These are phyloP conservation scores for Calonectria ilicicola DNA, from an alignment of 2,329 filamentous ascomycete species.

Conservation along the genomic window DNA sequence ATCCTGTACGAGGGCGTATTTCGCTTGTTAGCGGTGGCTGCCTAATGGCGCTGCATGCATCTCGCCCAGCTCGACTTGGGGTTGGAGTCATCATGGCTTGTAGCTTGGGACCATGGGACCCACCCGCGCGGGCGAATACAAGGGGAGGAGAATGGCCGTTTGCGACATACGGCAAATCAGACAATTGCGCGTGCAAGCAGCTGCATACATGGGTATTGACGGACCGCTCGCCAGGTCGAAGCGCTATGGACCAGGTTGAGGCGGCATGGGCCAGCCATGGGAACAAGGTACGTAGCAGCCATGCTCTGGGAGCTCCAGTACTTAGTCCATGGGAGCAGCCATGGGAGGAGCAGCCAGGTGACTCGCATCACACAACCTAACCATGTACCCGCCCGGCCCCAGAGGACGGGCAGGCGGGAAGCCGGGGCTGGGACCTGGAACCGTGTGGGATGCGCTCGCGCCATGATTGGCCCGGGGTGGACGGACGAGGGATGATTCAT, in stretches of 20 bases:
- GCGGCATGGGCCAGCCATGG: too few species aligned
- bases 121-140: background rate
- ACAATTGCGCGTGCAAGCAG: background rate
- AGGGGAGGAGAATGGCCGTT: background rate
- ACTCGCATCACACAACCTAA: conserved; percentile 7
- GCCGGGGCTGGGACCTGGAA: conserved; percentile 21
- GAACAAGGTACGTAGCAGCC: too few species aligned
- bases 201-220: background rate
- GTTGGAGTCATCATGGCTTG: conserved; percentile 20
- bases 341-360: background rate
- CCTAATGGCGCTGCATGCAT: conserved; percentile 12
- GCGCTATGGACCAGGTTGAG: background rate
- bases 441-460: conserved; percentile 48
- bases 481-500: conserved; percentile 37
- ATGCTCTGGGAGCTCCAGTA: background rate
- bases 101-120: background rate
- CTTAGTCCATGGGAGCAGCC: too few species aligned
- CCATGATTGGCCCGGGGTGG: conserved; percentile 43
- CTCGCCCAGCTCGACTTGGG: background rate
- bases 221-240: background rate
- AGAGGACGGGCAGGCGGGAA: conserved; percentile 9
- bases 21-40: background rate
- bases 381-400: conserved; percentile 1
- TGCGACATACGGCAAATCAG: background rate
- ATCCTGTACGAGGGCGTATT: background rate